Base-by-base conservation (phyloP, 768 basidiomycete species). In the Phanerodontia chrysosporium region DNA sequence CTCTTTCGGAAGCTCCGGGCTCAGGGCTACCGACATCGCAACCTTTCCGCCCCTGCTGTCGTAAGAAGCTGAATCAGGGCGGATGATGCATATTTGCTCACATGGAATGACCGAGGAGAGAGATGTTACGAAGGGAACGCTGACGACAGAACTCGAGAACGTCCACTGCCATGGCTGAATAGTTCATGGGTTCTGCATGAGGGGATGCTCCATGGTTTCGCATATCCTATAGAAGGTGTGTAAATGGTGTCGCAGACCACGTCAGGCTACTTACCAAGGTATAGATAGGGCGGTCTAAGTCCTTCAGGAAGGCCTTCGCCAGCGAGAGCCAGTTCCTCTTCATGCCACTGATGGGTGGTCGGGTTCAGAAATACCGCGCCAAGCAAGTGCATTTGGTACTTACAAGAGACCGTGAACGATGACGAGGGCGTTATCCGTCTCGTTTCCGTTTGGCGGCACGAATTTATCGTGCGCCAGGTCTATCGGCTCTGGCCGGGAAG, bases 91-190 rank as follows among this genome's bases (percentile, higher is more conserved):
- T n/a, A n/a, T 42, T 4, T 1, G 75, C 88, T 56, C 64, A 93
- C 94, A 96, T 95, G 2, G 93, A 95, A 69, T 96, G 95, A 0
- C 95, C 95, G 3, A 96, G 75, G 3, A 97, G 78, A 2, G 89
- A 83, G 18, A 95, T 80, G 18, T 87, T 75, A 2, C 75, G 74
- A 42, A 91, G 69, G 0, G 75, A 74, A 49, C 83, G 80, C 32
- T 76, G 73, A 18, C 74, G 65, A 59, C 90, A 80, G 67, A 94
- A 92, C 46, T 81, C 75, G 1, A 86, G 71, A 13, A 96, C 81
- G 65, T 97, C 95, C 3, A 74, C 72, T 0, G 91, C 92, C 91
- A 96, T 90, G 36, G 85, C 79, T 10, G 74, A 68, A 69, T 96
- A 95, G 14, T 81, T 84, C 81, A 90, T 90, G 0, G 87, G 86